Evolutionary conservation across 2,329 filamentous ascomycete genomes (phyloP), one percentile per base, ranked within the genome.

Genomic region (Penicillium brevicompactum): DNA sequence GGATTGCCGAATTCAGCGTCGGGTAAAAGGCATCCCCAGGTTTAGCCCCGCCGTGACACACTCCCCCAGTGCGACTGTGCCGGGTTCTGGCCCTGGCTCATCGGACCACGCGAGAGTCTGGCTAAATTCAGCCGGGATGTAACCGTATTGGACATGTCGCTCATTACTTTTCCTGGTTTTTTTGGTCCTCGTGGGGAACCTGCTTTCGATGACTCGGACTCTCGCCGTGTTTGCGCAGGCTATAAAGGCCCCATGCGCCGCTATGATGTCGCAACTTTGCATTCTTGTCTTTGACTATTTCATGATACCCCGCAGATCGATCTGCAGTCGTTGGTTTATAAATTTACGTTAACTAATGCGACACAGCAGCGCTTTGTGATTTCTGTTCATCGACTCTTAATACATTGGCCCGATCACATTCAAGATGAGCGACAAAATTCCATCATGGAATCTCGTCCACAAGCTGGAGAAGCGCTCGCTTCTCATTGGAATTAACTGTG

Each of bases 401-500:
- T 37, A 37, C 14, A 4, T 37, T n/a, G 13, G 11, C 14, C 37
- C 21, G 8, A 32, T n/a, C 5, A 42, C 13, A 14, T 18, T 49
- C 61, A 67, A 50, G 41, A 76, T 74, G 68, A 70, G 69, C 55
- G 72, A 75, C 57, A 67, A 69, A 49, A 77, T 78, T 34, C 64
- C 70, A 1, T 67, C 65, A 53, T 76, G 70, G 72, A 82, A 80
- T 70, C 74, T 84, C 10, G 80, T 81, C 52, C 78, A 84, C 67
- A 76, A 75, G 59, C 70, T 83, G 5, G 76, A 85, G 73, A 86
- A 86, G 74, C 70, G 76, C 16, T 70, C 72, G 41, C 77, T 87
- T 56, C 79, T 87, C 52, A 78, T 85, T 53, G 81, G 82, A 37
- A 82, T 89, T 70, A 88, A 88, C 68, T 80, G 79, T 46, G 75